A percentile compares a stretch with the other conserved stretches of the same genome.
Evolutionary conservation across 2,329 filamentous ascomycete genomes (phyloP).

Genomic region (Botrytis paeoniae): DNA sequence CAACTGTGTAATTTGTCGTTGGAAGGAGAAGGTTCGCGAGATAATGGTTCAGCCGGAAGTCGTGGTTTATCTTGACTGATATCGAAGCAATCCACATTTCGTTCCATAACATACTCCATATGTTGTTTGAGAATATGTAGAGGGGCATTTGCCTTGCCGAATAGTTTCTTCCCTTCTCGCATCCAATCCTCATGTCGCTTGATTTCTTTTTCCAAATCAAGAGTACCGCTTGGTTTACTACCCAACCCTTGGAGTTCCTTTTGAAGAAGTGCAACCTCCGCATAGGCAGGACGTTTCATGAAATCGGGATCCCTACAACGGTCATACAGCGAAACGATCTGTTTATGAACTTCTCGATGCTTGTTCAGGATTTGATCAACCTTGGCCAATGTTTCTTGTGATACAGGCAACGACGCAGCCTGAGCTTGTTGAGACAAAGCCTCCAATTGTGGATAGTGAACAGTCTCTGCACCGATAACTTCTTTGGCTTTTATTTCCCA

Average conservation of each 20-base stretch:
- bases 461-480: constrained; percentile 83
- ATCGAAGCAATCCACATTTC: constrained; percentile 90
- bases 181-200: constrained; percentile 99
- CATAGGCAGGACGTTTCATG: constrained; percentile 77
- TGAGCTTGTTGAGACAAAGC: constrained; percentile 81
- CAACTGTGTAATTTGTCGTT: constrained; percentile 52
- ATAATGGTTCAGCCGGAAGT: constrained; percentile 86
- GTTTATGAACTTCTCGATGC: constrained; percentile 88
- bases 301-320: constrained; percentile 73
- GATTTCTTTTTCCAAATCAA: constrained; percentile 90
- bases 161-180: constrained; percentile 94
- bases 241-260: constrained; percentile 81
- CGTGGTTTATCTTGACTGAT: constrained; percentile 79
- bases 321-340: constrained; percentile 78
- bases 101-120: constrained; percentile 87
- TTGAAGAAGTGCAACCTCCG: constrained; percentile 59
- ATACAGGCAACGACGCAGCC: constrained; percentile 70
- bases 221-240: constrained; percentile 84
- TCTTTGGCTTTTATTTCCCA: constrained; percentile 95
- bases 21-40: constrained; percentile 69
- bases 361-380: constrained; percentile 94
- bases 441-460: constrained; percentile 93
- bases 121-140: constrained; percentile 93
- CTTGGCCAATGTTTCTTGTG: constrained; percentile 70
- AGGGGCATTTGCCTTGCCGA: constrained; percentile 96